Evolutionary conservation across 2,329 filamentous ascomycete genomes (phyloP).

Genomic region (Botryosphaeria dothidea): DNA sequence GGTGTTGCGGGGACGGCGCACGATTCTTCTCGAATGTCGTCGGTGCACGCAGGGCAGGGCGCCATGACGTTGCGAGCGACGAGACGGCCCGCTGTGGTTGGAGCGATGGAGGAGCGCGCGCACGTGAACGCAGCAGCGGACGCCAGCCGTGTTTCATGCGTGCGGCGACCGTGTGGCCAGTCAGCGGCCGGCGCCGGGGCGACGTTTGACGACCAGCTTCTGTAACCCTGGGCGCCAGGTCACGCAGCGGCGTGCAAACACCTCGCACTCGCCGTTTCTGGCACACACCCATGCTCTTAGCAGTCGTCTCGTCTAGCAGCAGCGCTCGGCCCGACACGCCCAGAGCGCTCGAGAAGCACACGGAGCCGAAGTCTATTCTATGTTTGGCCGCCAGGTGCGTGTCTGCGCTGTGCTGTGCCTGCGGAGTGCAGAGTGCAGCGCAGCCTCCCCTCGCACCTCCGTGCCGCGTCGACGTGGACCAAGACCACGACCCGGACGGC

Average conservation of each 20-base stretch:
- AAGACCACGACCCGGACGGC: background rate
- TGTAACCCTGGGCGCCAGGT: background rate
- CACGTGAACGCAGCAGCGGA: background rate
- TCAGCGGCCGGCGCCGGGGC: background rate
- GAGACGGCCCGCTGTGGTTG: constrained; percentile 8
- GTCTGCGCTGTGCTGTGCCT: constrained; percentile 6
- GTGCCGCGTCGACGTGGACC: constrained; percentile 6
- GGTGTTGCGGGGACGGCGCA: constrained; percentile 15
- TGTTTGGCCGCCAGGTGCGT: background rate
- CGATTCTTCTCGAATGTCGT: constrained; percentile 15
- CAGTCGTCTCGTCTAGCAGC: background rate
- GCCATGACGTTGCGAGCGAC: constrained; percentile 6
- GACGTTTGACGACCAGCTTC: background rate
- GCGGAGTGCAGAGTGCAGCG: background rate
- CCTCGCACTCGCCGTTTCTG: background rate
- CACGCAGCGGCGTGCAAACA: constrained; percentile 13
- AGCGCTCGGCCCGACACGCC: background rate
- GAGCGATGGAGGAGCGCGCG: background rate
- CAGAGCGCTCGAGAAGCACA: background rate
- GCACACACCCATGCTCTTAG: background rate
- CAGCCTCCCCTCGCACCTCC: background rate
- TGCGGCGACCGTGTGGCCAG: background rate
- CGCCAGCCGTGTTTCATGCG: constrained; percentile 1
- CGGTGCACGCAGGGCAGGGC: constrained; percentile 6
- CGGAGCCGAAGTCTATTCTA: constrained; percentile 1